Conservation (phyloP, 1,284 basidiomycete genomes). For the Puccinia triticina region DNA sequence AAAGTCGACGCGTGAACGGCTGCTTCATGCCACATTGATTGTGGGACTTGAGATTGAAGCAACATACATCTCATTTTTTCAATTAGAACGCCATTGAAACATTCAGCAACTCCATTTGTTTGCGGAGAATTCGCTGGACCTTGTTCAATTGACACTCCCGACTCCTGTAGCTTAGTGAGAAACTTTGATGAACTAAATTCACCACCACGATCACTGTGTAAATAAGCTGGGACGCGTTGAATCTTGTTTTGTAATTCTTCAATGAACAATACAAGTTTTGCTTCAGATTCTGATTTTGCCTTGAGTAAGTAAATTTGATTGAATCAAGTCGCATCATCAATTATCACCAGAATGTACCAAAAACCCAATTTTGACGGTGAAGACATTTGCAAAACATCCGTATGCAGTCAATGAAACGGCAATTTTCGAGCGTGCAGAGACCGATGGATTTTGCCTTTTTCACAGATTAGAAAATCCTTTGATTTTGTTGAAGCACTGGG, state of each 20-base stretch:
- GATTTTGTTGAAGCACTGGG: background rate
- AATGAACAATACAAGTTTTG: background rate
- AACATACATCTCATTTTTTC: too few relatives aligned
- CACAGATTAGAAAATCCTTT: background rate
- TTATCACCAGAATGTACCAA: constrained; percentile 16
- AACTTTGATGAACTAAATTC: too few relatives aligned
- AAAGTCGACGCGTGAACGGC: background rate
- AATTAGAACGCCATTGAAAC: background rate
- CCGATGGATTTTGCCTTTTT: background rate
- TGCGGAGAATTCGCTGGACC: constrained; percentile 27
- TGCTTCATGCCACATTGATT: background rate
- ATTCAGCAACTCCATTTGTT: constrained; percentile 14
- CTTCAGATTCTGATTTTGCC: background rate
- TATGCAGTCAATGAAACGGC: too few relatives aligned
- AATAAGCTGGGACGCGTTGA: background rate
- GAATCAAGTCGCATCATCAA: constrained; percentile 22
- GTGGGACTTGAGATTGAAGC: too few relatives aligned
- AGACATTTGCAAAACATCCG: background rate
- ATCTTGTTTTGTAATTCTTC: background rate
- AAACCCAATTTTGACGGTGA: background rate
- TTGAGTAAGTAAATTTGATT: constrained; percentile 10
- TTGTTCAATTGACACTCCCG: background rate
- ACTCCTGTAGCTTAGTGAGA: too few relatives aligned
- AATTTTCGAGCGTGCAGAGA: background rate
- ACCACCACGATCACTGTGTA: constrained; percentile 17